Percentiles rank a stretch among this genome's conserved stretches.
phyloP scores from a whole-genome alignment of 2,329 filamentous ascomycete genomes.

The Alternaria gansuensis region DNA sequence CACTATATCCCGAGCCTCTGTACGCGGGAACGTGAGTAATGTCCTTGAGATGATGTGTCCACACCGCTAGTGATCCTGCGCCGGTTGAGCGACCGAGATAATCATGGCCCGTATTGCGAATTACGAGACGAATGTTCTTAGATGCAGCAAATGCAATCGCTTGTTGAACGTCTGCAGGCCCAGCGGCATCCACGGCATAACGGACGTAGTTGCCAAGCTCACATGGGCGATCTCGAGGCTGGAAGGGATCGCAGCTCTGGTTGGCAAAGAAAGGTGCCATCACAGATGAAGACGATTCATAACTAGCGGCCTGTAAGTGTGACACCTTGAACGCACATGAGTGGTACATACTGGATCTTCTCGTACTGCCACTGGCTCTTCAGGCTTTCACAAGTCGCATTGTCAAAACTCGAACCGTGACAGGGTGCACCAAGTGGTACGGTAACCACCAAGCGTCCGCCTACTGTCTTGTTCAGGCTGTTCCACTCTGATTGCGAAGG shows the following conservation, averaged over 20 bases:
- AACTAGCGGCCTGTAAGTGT: slow-evolving; percentile 15
- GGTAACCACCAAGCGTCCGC: slow-evolving; percentile 32
- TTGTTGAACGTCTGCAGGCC: slow-evolving; percentile 25
- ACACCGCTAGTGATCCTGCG: slow-evolving; percentile 28
- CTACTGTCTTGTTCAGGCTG: slow-evolving; percentile 30
- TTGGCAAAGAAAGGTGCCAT: slow-evolving; percentile 40
- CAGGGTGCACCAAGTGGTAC: slow-evolving; percentile 36
- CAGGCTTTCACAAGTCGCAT: slow-evolving; percentile 26
- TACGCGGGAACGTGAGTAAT: slow-evolving; percentile 27
- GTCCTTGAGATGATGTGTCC: slow-evolving; percentile 36
- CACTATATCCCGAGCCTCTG: slow-evolving; percentile 24
- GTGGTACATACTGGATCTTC: slow-evolving; percentile 25
- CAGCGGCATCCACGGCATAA: slow-evolving; percentile 33
- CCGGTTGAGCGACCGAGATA: slow-evolving; percentile 37
- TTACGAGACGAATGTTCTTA: slow-evolving; percentile 40
- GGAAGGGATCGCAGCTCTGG: slow-evolving; percentile 37
- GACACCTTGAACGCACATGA: not conserved
- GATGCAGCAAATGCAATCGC: slow-evolving; percentile 34
- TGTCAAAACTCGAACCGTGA: slow-evolving; percentile 26
- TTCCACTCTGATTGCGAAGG: slow-evolving; percentile 30
- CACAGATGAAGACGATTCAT: slow-evolving; percentile 36
- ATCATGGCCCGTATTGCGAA: slow-evolving; percentile 45
- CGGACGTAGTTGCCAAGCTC: slow-evolving; percentile 35
- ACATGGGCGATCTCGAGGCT: slow-evolving; percentile 28
- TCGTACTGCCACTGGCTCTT: slow-evolving; percentile 27